These are phyloP conservation scores for Pseudodiploospora longispora DNA, from an alignment of 2,329 filamentous ascomycete species.

Conservation along the genomic window DNA sequence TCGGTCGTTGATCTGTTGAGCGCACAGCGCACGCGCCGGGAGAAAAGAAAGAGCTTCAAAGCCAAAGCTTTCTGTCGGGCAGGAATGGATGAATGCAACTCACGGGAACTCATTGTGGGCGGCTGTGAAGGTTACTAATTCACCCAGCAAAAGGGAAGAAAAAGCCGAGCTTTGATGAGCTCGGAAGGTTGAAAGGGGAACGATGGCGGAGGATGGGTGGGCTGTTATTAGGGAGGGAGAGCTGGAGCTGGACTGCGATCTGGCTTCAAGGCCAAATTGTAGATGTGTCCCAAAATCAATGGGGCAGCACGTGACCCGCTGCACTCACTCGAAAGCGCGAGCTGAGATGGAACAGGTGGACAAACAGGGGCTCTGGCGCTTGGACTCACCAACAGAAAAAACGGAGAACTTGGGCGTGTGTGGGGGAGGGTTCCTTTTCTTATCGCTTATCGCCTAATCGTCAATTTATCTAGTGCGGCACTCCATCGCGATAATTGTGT, in stretches of 20 bases:
- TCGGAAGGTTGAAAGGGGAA: constrained; percentile 23
- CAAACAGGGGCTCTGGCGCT: too few relatives aligned
- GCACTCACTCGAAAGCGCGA: neutral
- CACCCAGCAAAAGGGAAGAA: constrained; percentile 28
- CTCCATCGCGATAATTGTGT: too few relatives aligned
- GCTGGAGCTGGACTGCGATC: constrained; percentile 31
- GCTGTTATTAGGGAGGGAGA: constrained; percentile 21
- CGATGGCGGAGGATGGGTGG: constrained; percentile 19
- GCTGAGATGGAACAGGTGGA: too few relatives aligned
- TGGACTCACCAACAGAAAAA: too few relatives aligned
- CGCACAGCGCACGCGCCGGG: constrained; percentile 8
- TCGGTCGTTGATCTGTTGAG: constrained; percentile 7
- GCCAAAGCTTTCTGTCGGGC: constrained; percentile 7
- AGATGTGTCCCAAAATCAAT: constrained; percentile 34
- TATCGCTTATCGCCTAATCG: too few relatives aligned
- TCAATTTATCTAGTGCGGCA: too few relatives aligned
- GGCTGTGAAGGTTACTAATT: constrained; percentile 29
- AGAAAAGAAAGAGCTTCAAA: constrained; percentile 9
- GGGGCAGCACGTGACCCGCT: constrained; percentile 26
- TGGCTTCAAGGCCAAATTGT: constrained; percentile 36
- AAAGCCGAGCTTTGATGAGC: constrained; percentile 30
- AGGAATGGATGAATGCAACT: constrained; percentile 24
- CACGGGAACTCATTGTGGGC: constrained; percentile 48
- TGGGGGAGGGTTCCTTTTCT: too few relatives aligned
- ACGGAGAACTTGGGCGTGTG: too few relatives aligned